Evolutionary conservation across 2,329 filamentous ascomycete genomes (phyloP), one percentile per base, ranked within the genome.

Genomic region (Fusarium pseudoanthophilum): DNA sequence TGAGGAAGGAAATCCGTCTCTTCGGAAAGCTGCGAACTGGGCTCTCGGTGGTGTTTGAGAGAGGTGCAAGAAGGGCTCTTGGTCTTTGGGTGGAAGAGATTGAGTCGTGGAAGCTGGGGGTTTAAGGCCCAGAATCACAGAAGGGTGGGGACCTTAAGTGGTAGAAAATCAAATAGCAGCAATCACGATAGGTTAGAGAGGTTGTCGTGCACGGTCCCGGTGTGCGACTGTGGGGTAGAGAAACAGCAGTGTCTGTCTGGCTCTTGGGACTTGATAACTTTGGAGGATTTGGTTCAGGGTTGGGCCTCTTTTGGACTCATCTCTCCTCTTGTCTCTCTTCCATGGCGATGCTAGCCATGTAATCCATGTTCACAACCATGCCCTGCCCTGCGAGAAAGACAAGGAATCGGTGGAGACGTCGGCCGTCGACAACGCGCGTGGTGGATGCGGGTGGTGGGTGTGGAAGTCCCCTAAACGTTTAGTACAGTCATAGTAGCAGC

Each of bases 201-300:
- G 69, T 64, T 69, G 68, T 57, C 37, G 68, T 55, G 69, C 68
- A 77, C 74, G 67, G 68, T 53, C 67, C 67, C 60, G 60, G 66
- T 60, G 74, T 78, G 73, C 60, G 70, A 75, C 73, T 78, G 76
- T 78, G 76, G 76, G 76, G 76, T 76, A 78, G 64, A 69, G 67
- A 76, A 75, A 71, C 59, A 64, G 45, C 66, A 65, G 60, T 60
- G 60, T 64, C 64, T 55, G 51, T 42, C 34, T 40, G 36, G 36
- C 24, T 39, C 45, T 40, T 63, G 58, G 43, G 48, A 21, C 39
- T 55, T 42, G 42, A 45, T 46, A 21, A 32, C 42, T 34, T 36
- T 26, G 49, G 49, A 36, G 13, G 18, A 36, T 36, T 34, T 46
- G 34, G 42, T 63, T 70, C 60, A 74, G 51, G 74, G 52, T 64